Conservation (phyloP, 306 rosid genomes). For the Prosopis cineraria region DNA sequence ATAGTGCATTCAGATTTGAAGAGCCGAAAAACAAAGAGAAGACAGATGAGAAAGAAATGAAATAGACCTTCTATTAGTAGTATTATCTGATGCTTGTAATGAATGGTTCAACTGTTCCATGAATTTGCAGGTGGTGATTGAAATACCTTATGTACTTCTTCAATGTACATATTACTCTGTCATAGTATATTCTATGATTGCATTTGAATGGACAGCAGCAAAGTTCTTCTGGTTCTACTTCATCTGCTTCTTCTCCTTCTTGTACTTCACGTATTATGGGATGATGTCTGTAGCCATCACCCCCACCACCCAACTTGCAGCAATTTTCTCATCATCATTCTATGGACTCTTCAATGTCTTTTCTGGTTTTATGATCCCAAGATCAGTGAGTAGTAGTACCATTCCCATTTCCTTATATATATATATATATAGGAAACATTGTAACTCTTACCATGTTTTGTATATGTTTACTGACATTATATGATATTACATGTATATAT, state of each 20-base stretch:
- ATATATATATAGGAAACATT: not conserved
- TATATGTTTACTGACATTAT: not conserved
- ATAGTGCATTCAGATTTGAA: not conserved
- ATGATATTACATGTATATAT: not conserved
- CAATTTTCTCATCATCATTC: constrained; percentile 85
- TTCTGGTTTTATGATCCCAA: constrained; percentile 92
- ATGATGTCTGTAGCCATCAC: constrained; percentile 97
- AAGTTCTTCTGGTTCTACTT: constrained; percentile 92
- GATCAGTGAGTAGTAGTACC: constrained; percentile 74
- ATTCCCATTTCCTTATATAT: not conserved
- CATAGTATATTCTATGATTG: constrained; percentile 80
- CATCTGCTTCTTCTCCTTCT: constrained; percentile 78
- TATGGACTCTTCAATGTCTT: constrained; percentile 87
- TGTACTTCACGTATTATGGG: constrained; percentile 95
- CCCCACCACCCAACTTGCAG: constrained; percentile 90
- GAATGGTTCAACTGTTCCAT: constrained; percentile 2
- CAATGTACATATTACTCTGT: constrained; percentile 64
- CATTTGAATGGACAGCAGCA: constrained; percentile 72
- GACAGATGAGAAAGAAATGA: not conserved
- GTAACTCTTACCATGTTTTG: not conserved
- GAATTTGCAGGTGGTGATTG: constrained; percentile 64
- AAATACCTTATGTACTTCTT: constrained; percentile 71
- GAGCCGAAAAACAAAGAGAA: not conserved
- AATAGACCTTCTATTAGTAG: not conserved
- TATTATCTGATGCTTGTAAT: not conserved